Percentiles rank a stretch among this genome's conserved stretches.
Evolutionary conservation across 805 yeast species (phyloP).

Genomic region (Kodamaea lidongshanica): DNA sequence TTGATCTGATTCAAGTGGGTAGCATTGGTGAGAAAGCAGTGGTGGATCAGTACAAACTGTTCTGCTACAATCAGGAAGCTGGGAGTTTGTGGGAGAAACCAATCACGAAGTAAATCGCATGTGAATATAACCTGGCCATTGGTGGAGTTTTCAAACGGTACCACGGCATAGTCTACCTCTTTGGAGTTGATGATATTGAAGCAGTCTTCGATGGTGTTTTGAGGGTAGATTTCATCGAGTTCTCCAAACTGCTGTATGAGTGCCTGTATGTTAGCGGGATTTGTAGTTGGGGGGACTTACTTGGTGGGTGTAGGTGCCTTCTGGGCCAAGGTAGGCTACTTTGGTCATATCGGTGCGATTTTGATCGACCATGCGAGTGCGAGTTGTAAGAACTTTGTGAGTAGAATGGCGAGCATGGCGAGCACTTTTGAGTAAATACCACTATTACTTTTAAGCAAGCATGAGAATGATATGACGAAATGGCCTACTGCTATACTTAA

Average conservation of each 20-base stretch:
- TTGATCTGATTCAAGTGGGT: slow-evolving; percentile 39
- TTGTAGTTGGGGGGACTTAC: slow-evolving; percentile 27
- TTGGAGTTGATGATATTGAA: slow-evolving; percentile 45
- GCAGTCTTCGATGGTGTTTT: slow-evolving; percentile 51
- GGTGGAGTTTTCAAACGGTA: slow-evolving; percentile 91
- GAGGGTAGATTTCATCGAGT: slow-evolving; percentile 23
- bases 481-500: no score
- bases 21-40: slow-evolving; percentile 56
- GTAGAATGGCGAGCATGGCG: no score
- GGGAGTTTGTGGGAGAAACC: slow-evolving; percentile 35
- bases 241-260: slow-evolving; percentile 47
- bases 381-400: no score
- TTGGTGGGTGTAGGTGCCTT: slow-evolving; percentile 90
- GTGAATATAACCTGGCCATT: slow-evolving; percentile 90
- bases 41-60: slow-evolving; percentile 77
- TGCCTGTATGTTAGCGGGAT: slow-evolving; percentile 24
- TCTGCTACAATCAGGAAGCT: slow-evolving; percentile 60
- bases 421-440: no score
- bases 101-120: slow-evolving; percentile 72
- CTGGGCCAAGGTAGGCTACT: slow-evolving; percentile 81
- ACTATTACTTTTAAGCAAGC: no score
- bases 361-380: no score
- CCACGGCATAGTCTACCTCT: slow-evolving; percentile 60
- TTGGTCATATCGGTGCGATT: slow-evolving; percentile 23
- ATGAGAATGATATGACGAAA: no score